Conservation (phyloP, 257 asterid species). For the Apocynum venetum region DNA sequence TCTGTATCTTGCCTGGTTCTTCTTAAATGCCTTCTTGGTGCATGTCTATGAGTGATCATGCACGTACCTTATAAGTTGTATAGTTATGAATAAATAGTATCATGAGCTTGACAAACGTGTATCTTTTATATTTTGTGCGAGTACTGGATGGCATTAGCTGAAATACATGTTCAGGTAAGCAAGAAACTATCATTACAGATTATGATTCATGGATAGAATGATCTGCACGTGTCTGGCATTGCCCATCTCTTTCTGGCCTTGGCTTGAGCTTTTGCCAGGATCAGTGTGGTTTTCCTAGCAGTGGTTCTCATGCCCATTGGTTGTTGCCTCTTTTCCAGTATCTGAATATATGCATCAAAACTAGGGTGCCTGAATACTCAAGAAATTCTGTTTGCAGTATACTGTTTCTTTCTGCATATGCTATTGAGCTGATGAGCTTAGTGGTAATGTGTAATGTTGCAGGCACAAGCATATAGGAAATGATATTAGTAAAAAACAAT, state of each 20-base stretch:
- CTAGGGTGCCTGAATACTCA: neutral
- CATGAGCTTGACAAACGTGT: neutral
- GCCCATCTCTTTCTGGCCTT: neutral
- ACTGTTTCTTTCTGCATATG: neutral
- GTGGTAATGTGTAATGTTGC: neutral
- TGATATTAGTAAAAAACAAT: neutral
- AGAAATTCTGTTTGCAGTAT: neutral
- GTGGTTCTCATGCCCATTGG: neutral
- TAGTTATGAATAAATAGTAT: neutral
- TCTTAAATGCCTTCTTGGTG: slow-evolving; percentile 3
- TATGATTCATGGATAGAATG: neutral
- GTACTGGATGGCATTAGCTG: neutral
- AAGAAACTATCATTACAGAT: neutral
- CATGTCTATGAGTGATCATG: neutral
- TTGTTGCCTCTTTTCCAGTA: neutral
- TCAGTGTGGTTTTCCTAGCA: neutral
- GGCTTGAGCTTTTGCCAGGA: neutral
- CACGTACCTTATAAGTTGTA: neutral
- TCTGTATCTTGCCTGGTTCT: neutral
- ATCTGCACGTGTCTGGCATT: neutral
- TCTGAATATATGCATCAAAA: neutral
- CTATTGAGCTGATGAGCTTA: neutral
- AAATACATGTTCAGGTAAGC: neutral
- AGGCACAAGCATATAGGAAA: slow-evolving; percentile 3
- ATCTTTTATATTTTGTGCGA: neutral